phyloP scores from a whole-genome alignment of 306 rosid species.

The Amphicarpaea edgeworthii region DNA sequence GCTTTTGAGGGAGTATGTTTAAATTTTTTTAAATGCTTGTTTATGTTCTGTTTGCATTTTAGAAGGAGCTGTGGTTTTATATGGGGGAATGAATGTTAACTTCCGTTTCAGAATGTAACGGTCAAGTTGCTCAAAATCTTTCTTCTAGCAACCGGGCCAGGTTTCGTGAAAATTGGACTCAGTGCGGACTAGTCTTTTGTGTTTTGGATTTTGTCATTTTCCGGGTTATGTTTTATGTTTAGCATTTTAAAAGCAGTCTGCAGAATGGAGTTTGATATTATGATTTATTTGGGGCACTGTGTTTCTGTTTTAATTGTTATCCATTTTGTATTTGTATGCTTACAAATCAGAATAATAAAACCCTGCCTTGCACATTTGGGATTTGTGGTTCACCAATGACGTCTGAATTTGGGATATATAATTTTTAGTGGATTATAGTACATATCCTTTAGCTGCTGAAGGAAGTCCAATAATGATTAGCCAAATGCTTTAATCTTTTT shows the following conservation, averaged over 20 bases:
- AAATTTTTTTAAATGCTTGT: conserved; percentile 6
- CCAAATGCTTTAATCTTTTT: not conserved
- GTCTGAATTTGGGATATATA: conserved; percentile 7
- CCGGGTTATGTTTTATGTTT: conserved; percentile 1
- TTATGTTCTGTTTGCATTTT: conserved; percentile 8
- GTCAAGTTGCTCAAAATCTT: conserved; percentile 2
- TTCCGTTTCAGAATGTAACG: not conserved
- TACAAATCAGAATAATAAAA: not conserved
- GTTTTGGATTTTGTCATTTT: conserved; percentile 28
- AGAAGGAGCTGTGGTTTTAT: conserved; percentile 4
- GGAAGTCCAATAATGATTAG: conserved; percentile 20
- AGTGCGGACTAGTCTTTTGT: conserved; percentile 13
- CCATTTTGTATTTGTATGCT: not conserved
- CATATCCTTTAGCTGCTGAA: conserved; percentile 36
- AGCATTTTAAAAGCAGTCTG: not conserved
- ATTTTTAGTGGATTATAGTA: conserved; percentile 32
- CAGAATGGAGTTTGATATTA: conserved; percentile 18
- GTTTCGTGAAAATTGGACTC: not conserved
- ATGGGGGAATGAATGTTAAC: not conserved
- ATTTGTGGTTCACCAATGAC: too few relatives aligned
- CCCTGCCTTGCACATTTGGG: too few relatives aligned
- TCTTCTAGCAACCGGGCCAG: not conserved
- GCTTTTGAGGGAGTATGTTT: conserved; percentile 39
- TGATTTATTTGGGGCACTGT: conserved; percentile 23
- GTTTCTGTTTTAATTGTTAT: conserved; percentile 2